A percentile compares a stretch with the other conserved stretches of the same genome.
Evolutionary conservation across 2,329 filamentous ascomycete genomes (phyloP).

Genomic region (Trichoderma atrobrunneum): DNA sequence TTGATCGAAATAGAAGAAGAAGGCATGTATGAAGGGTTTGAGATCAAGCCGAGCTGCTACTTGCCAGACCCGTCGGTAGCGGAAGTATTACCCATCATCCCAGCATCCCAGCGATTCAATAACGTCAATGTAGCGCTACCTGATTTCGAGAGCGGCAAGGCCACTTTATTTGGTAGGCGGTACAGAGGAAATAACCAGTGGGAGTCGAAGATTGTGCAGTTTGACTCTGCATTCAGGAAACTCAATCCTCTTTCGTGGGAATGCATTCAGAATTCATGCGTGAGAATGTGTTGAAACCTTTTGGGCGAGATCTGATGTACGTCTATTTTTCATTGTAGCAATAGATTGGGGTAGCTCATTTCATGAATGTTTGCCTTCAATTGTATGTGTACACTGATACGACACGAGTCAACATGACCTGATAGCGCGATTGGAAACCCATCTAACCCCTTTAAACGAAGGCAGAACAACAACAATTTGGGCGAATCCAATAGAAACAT

Average conservation of each 20-base stretch:
- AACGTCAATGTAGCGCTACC: slow-evolving; percentile 13
- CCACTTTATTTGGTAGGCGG: background rate
- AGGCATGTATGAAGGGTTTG: background rate
- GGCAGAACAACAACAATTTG: background rate
- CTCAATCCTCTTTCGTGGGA: background rate
- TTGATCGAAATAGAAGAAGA: slow-evolving; percentile 21
- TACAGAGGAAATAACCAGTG: background rate
- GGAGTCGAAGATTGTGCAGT: slow-evolving; percentile 1
- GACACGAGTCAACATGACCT: background rate
- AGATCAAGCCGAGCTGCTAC: background rate
- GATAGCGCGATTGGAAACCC: background rate
- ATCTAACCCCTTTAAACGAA: background rate
- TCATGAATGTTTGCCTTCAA: background rate
- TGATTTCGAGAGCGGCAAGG: background rate
- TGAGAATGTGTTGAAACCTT: background rate
- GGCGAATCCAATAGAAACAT: background rate
- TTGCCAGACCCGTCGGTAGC: background rate
- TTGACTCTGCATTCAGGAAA: background rate
- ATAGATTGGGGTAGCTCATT: background rate
- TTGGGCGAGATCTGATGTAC: background rate
- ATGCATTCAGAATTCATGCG: background rate
- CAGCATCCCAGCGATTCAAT: background rate
- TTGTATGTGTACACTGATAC: background rate
- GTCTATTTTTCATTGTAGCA: background rate
- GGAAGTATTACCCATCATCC: background rate